Evolutionary conservation across 495 filamentous ascomycete species (phyloP).

Genomic region (Trichoderma asperelloides): DNA sequence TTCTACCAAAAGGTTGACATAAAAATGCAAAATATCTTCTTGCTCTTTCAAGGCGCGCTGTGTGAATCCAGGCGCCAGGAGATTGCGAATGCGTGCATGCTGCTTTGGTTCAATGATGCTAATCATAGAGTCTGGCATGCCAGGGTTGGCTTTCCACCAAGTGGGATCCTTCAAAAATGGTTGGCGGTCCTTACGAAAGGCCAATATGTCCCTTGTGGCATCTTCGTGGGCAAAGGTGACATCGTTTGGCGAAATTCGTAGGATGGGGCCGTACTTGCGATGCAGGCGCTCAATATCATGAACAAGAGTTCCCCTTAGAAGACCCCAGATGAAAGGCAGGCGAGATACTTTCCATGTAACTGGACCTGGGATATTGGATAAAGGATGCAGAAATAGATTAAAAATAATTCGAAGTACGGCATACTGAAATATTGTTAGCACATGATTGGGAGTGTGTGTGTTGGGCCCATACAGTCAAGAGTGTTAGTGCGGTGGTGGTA

Average conservation of each 20-base stretch:
- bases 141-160: slow-evolving; percentile 20
- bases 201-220: slow-evolving; percentile 47
- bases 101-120: slow-evolving; percentile 21
- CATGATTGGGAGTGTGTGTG: not conserved
- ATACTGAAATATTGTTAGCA: slow-evolving; percentile 10
- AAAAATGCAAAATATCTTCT: slow-evolving; percentile 30
- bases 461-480: not conserved
- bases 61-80: slow-evolving; percentile 40
- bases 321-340: slow-evolving; percentile 25
- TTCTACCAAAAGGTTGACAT: slow-evolving; percentile 31
- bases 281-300: slow-evolving; percentile 31
- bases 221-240: slow-evolving; percentile 28
- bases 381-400: slow-evolving; percentile 42
- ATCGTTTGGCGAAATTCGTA: slow-evolving; percentile 48
- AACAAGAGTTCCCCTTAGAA: slow-evolving; percentile 19
- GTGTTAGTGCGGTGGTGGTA: not conserved
- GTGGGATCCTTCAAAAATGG: slow-evolving; percentile 26
- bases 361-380: slow-evolving; percentile 41
- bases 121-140: slow-evolving; percentile 17
- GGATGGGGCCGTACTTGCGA: slow-evolving; percentile 41
- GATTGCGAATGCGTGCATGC: slow-evolving; percentile 32
- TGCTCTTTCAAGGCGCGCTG: slow-evolving; percentile 36
- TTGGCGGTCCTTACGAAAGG: slow-evolving; percentile 14
- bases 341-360: slow-evolving; percentile 31
- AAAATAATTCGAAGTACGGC: slow-evolving; percentile 21